Evolutionary conservation across 2,329 filamentous ascomycete genomes (phyloP).

Genomic region (Penicillium sp.): DNA sequence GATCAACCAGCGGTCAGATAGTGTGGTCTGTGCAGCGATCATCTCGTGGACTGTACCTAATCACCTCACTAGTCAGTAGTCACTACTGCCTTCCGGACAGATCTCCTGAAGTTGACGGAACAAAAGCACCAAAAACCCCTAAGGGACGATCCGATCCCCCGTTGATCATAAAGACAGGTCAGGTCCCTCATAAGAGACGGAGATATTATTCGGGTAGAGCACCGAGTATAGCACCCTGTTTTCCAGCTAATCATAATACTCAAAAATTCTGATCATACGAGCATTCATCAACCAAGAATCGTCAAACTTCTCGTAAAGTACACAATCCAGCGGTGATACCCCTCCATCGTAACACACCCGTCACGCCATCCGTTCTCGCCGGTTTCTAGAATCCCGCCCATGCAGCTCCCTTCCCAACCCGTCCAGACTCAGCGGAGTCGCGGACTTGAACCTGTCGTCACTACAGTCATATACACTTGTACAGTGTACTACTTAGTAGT

Average conservation of each 20-base stretch:
- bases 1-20: slow-evolving; percentile 15
- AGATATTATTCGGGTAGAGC: background rate
- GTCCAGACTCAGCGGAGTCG: no score
- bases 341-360: slow-evolving; percentile 1
- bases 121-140: background rate
- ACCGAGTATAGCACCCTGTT: background rate
- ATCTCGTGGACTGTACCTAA: background rate
- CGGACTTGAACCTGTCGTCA: no score
- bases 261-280: background rate
- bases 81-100: background rate
- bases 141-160: background rate
- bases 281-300: background rate
- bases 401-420: slow-evolving; percentile 4
- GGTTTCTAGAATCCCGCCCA: slow-evolving; percentile 23
- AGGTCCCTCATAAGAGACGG: background rate
- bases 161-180: background rate
- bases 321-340: slow-evolving; percentile 7
- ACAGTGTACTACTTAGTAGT: no score
- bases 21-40: slow-evolving; percentile 3
- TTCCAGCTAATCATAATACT: background rate
- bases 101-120: slow-evolving; percentile 1
- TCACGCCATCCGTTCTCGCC: slow-evolving; percentile 22
- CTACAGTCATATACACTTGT: no score
- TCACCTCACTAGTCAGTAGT: background rate
- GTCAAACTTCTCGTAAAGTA: no score